Conservation (phyloP, 768 basidiomycete species). For the Galerina marginata region DNA sequence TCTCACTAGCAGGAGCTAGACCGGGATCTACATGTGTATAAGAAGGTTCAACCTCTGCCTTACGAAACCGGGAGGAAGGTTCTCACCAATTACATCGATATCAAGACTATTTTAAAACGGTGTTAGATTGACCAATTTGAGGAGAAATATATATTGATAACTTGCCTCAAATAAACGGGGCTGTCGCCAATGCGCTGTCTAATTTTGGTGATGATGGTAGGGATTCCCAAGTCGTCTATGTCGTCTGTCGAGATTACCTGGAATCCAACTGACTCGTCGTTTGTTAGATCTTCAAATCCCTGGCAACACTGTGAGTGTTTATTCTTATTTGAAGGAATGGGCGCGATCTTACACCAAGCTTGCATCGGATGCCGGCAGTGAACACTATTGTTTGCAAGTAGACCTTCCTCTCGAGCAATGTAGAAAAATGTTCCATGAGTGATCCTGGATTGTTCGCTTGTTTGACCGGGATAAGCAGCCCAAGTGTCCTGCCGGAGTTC, state of each 20-base stretch:
- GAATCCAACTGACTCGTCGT: conserved; percentile 79
- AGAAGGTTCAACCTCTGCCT: not conserved
- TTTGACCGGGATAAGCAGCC: conserved; percentile 60
- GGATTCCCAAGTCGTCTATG: conserved; percentile 79
- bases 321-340: conserved; percentile 31
- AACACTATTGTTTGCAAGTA: conserved; percentile 77
- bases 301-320: conserved; percentile 26
- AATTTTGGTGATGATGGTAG: conserved; percentile 73
- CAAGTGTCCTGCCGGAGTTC: conserved; percentile 59
- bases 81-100: conserved; percentile 79
- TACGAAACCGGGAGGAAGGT: not conserved
- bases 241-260: conserved; percentile 81
- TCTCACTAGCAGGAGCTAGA: conserved; percentile 78
- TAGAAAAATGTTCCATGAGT: conserved; percentile 91
- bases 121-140: not conserved
- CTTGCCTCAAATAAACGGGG: conserved; percentile 79
- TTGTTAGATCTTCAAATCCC: conserved; percentile 66
- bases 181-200: conserved; percentile 71
- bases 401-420: conserved; percentile 76
- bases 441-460: conserved; percentile 65
- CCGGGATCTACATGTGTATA: conserved; percentile 58
- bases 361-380: conserved; percentile 87
- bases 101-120: conserved; percentile 55
- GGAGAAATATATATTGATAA: conserved; percentile 17
- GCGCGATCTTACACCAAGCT: conserved; percentile 48